A percentile compares a stretch with the other conserved stretches of the same genome.
These are phyloP conservation scores for Thelonectria blattea DNA, from an alignment of 2,329 filamentous ascomycete species.

Conservation along the genomic window DNA sequence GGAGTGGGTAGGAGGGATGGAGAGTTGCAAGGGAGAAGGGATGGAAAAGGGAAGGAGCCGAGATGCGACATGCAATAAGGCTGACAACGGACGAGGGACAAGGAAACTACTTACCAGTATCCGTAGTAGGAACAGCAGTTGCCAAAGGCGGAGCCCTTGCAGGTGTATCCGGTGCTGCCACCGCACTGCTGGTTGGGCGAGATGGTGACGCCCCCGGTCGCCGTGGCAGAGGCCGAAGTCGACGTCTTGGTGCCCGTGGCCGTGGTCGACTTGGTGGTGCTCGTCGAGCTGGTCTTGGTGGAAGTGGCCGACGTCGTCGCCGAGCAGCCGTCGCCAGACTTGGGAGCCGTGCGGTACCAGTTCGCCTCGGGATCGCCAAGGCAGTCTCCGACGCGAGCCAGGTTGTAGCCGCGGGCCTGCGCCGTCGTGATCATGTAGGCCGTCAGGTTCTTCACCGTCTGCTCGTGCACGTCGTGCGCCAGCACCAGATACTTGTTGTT, in stretches of 20 bases:
- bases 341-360: slow-evolving; percentile 55
- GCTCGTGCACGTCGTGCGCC: slow-evolving; percentile 57
- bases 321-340: slow-evolving; percentile 16
- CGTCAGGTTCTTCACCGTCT: slow-evolving; percentile 51
- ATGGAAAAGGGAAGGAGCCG: background rate
- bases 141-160: slow-evolving; percentile 44
- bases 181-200: slow-evolving; percentile 48
- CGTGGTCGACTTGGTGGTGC: background rate
- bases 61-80: background rate
- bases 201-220: slow-evolving; percentile 32
- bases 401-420: slow-evolving; percentile 48
- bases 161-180: slow-evolving; percentile 43
- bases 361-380: slow-evolving; percentile 56
- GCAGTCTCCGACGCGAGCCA: slow-evolving; percentile 64
- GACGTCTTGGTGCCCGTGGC: slow-evolving; percentile 26
- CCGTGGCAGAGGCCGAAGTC: slow-evolving; percentile 14
- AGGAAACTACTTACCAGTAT: slow-evolving; percentile 44
- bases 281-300: slow-evolving; percentile 1
- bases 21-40: background rate
- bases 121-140: slow-evolving; percentile 50
- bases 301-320: background rate
- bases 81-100: background rate
- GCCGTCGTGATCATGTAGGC: slow-evolving; percentile 52
- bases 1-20: too few relatives aligned
- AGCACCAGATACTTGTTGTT: slow-evolving; percentile 56